Conservation (phyloP, 306 rosid genomes). For the Alnus glutinosa region DNA sequence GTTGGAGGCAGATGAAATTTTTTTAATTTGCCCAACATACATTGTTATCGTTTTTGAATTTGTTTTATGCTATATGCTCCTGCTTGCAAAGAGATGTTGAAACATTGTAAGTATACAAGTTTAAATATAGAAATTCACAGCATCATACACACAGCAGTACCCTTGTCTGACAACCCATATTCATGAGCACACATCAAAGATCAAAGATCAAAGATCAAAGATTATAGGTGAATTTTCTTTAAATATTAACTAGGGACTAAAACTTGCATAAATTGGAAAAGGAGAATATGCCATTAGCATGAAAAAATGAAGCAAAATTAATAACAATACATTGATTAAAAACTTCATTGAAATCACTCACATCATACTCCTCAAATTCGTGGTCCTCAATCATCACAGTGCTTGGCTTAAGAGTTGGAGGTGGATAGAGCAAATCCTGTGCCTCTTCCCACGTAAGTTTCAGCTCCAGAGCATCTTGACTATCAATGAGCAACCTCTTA, state of each 20-base stretch:
- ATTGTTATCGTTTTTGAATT: not conserved
- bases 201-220: not conserved
- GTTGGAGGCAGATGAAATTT: not conserved
- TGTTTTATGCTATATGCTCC: not conserved
- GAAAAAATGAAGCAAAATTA: not conserved
- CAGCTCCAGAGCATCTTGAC: constrained; percentile 90
- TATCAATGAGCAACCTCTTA: constrained; percentile 92
- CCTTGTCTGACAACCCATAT: not conserved
- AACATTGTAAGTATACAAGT: not conserved
- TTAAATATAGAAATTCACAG: not conserved
- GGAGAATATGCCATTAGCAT: not conserved
- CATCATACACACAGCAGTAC: not conserved
- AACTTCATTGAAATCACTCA: constrained; percentile 36
- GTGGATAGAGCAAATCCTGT: constrained; percentile 95
- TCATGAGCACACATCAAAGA: not conserved
- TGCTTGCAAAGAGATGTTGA: not conserved
- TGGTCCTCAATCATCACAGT: constrained; percentile 85
- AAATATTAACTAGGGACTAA: not conserved
- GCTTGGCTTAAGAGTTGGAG: constrained; percentile 86
- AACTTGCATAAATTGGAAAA: not conserved
- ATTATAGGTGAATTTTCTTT: not conserved
- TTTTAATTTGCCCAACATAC: not conserved
- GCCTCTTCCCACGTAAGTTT: constrained; percentile 98
- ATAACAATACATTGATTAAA: not conserved
- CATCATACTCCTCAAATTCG: constrained; percentile 93